Conservation (phyloP, 2,329 filamentous ascomycete genomes). For the Fusarium pseudoanthophilum region DNA sequence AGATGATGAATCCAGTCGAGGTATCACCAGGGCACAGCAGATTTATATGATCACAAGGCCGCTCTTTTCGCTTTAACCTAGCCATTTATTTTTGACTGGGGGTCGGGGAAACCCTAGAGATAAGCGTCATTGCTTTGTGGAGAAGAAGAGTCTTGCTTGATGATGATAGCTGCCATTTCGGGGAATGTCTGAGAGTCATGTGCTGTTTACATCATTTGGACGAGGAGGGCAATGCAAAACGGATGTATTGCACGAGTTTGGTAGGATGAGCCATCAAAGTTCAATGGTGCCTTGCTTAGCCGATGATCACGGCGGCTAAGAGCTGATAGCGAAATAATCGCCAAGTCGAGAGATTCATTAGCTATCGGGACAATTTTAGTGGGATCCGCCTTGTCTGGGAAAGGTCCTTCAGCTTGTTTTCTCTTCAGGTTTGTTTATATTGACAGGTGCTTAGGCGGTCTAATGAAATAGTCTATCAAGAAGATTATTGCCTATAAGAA, state of each 20-base stretch:
- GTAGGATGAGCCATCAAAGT: neutral
- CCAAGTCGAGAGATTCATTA: neutral
- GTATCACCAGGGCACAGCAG: slow-evolving; percentile 31
- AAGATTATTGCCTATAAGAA: neutral
- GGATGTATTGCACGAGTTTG: too few relatives aligned
- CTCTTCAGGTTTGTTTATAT: rapidly evolving
- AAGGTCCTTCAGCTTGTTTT: rapidly evolving
- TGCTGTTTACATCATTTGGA: neutral
- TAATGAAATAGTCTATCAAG: rapidly evolving
- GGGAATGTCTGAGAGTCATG: neutral
- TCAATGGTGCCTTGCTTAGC: neutral
- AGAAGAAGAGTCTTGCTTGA: neutral
- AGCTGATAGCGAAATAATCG: too few relatives aligned
- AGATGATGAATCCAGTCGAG: slow-evolving; percentile 45
- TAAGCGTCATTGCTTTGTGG: neutral
- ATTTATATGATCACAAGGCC: too few relatives aligned
- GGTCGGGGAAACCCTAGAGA: neutral
- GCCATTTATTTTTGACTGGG: too few relatives aligned
- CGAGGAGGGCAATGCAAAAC: neutral
- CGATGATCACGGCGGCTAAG: rapidly evolving
- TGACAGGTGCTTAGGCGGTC: rapidly evolving
- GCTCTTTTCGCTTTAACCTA: too few relatives aligned
- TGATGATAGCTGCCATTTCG: neutral
- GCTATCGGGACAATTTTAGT: neutral
- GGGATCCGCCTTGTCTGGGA: neutral